A percentile compares a stretch with the other conserved stretches of the same genome.
Conservation (phyloP, 2,329 filamentous ascomycete species). For the Penicillium sclerotigenum region DNA sequence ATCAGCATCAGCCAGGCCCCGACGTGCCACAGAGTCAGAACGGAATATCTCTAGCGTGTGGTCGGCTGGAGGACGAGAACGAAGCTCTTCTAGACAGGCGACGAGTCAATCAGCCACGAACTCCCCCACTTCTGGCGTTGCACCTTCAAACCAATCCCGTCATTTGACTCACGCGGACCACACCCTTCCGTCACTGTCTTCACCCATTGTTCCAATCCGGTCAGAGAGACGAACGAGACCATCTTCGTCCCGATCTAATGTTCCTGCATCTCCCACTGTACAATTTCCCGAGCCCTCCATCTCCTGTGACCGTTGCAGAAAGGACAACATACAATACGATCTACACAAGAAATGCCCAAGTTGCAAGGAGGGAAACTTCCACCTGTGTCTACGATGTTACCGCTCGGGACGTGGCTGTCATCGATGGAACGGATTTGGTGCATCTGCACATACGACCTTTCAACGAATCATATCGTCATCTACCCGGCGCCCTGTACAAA, state of each 20-base stretch:
- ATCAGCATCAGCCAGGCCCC: slow-evolving; percentile 24
- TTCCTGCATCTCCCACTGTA: slow-evolving; percentile 20
- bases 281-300: slow-evolving; percentile 69
- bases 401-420: slow-evolving; percentile 71
- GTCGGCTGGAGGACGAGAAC: slow-evolving; percentile 23
- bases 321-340: slow-evolving; percentile 73
- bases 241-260: slow-evolving; percentile 32
- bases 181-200: slow-evolving; percentile 8
- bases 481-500: slow-evolving; percentile 15
- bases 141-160: slow-evolving; percentile 5
- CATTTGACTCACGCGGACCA: slow-evolving; percentile 9
- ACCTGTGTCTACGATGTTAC: slow-evolving; percentile 80
- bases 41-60: slow-evolving; percentile 27
- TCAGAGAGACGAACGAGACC: slow-evolving; percentile 30
- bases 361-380: slow-evolving; percentile 69
- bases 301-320: slow-evolving; percentile 68
- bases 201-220: slow-evolving; percentile 19
- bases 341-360: slow-evolving; percentile 77
- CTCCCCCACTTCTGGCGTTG: slow-evolving; percentile 21
- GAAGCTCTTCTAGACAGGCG: slow-evolving; percentile 19
- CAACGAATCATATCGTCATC: slow-evolving; percentile 49
- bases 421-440: slow-evolving; percentile 85
- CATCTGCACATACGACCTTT: slow-evolving; percentile 66
- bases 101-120: slow-evolving; percentile 25
- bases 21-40: slow-evolving; percentile 36